phyloP scores from a whole-genome alignment of 106 monocot genomes.

The Alisma plantagoaquatica region DNA sequence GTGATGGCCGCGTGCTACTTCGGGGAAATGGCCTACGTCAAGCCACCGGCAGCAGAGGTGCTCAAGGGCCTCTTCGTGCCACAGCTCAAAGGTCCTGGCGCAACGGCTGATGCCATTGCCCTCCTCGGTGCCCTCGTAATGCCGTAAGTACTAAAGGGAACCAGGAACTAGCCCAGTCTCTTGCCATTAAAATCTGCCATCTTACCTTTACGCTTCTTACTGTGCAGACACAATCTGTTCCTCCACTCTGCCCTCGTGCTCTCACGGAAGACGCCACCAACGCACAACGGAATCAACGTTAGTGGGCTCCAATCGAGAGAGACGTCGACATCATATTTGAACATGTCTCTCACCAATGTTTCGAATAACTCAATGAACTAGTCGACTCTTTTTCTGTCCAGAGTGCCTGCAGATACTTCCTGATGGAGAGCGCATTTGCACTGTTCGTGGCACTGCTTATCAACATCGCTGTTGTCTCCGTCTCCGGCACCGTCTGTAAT shows the following conservation, averaged over 20 bases:
- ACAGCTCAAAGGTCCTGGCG: slow-evolving; percentile 25
- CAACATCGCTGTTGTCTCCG: slow-evolving; percentile 47
- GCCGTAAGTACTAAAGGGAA: slow-evolving; percentile 26
- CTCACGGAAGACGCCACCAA: slow-evolving; percentile 42
- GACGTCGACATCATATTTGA: neutral
- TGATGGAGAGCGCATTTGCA: slow-evolving; percentile 44
- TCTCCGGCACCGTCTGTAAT: slow-evolving; percentile 32
- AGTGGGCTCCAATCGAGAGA: neutral
- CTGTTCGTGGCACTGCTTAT: slow-evolving; percentile 43
- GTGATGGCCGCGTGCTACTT: slow-evolving; percentile 44
- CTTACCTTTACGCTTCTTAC: no score
- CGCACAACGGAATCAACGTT: slow-evolving; percentile 39
- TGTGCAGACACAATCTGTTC: slow-evolving; percentile 45
- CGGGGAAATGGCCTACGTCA: slow-evolving; percentile 30
- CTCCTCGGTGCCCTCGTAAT: slow-evolving; percentile 47
- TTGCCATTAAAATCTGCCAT: neutral
- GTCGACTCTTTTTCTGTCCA: slow-evolving; percentile 2
- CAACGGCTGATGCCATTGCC: slow-evolving; percentile 34
- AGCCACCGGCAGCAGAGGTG: slow-evolving; percentile 27
- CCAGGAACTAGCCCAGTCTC: neutral
- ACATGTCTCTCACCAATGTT: neutral
- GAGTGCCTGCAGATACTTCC: slow-evolving; percentile 41
- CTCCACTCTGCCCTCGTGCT: slow-evolving; percentile 50
- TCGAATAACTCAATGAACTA: neutral
- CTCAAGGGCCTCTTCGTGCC: slow-evolving; percentile 45